Conservation (phyloP, 176 grass and related monocot species). For the Echinochloa phyllopogon region DNA sequence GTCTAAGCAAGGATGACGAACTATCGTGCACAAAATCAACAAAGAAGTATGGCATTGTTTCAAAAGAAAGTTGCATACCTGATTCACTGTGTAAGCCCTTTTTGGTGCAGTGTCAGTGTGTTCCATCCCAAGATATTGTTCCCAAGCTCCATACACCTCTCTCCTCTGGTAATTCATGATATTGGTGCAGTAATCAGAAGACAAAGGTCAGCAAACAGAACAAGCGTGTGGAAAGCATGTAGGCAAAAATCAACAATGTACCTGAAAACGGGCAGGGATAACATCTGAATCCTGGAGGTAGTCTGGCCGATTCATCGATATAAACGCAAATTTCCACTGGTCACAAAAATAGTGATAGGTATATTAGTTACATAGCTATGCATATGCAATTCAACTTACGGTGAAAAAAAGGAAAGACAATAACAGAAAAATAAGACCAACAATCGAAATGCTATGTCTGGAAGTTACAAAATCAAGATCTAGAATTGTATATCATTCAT, state of each 20-base stretch:
- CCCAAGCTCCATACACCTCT: constrained; percentile 97
- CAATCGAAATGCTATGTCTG: not conserved
- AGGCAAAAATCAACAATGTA: constrained; percentile 39
- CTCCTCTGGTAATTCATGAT: constrained; percentile 49
- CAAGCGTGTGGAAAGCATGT: constrained; percentile 24
- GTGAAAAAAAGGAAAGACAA: constrained; percentile 25
- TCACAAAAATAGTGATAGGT: constrained; percentile 21
- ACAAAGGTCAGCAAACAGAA: constrained; percentile 40
- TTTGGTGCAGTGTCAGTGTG: constrained; percentile 87
- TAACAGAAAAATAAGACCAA: not conserved
- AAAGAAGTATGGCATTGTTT: not conserved
- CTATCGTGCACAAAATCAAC: not conserved
- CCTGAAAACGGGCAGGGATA: constrained; percentile 80
- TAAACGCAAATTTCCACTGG: constrained; percentile 94
- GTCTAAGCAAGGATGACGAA: not conserved
- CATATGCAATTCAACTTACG: constrained; percentile 29
- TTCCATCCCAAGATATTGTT: constrained; percentile 96
- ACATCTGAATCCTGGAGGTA: constrained; percentile 85
- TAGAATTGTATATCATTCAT: not conserved
- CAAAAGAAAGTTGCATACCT: constrained; percentile 50
- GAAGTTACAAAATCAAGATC: constrained; percentile 35
- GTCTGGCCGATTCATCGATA: constrained; percentile 86
- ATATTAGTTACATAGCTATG: constrained; percentile 17
- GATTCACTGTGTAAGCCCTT: constrained; percentile 75
- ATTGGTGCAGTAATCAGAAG: constrained; percentile 26